These are phyloP conservation scores for Phylloporus sp. DNA, from an alignment of 768 basidiomycete species.

Conservation along the genomic window DNA sequence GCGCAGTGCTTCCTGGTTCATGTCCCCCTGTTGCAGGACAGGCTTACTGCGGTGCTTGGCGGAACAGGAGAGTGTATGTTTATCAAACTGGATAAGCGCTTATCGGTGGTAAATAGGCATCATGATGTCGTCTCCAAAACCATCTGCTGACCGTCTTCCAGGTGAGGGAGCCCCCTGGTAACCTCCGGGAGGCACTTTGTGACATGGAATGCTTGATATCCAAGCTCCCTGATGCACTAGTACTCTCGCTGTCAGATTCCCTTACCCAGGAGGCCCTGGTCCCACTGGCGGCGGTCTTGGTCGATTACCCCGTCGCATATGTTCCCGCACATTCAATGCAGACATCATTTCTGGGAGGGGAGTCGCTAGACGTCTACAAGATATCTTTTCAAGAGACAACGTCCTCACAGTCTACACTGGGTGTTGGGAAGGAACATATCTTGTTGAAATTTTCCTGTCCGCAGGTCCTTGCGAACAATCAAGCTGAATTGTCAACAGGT, in stretches of 20 bases:
- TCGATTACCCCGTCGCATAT: slow-evolving; percentile 61
- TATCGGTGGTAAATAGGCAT: slow-evolving; percentile 22
- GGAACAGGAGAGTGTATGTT: slow-evolving; percentile 12
- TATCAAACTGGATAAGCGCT: slow-evolving; percentile 9
- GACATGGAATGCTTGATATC: slow-evolving; percentile 4
- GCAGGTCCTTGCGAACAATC: slow-evolving; percentile 13
- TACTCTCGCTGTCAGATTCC: slow-evolving; percentile 29
- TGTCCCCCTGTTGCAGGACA: slow-evolving; percentile 12
- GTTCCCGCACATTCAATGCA: slow-evolving; percentile 41
- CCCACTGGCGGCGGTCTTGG: slow-evolving; percentile 54
- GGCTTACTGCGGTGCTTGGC: slow-evolving; percentile 4
- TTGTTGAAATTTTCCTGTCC: slow-evolving; percentile 62
- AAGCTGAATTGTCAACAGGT: slow-evolving; percentile 13
- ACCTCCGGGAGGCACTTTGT: slow-evolving; percentile 13
- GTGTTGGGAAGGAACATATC: slow-evolving; percentile 25
- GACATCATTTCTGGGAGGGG: slow-evolving; percentile 41
- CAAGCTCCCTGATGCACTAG: slow-evolving; percentile 8
- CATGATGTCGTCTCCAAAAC: background rate
- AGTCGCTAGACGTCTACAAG: slow-evolving; percentile 50
- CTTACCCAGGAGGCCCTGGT: slow-evolving; percentile 33
- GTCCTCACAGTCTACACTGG: background rate
- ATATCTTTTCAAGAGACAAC: slow-evolving; percentile 9
- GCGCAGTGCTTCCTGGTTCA: slow-evolving; percentile 59
- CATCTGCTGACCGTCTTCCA: slow-evolving; percentile 6
- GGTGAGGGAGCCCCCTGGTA: slow-evolving; percentile 10